These are phyloP conservation scores for Debaryomyces psychrophilus DNA, from an alignment of 1,139 yeast species.

Conservation along the genomic window DNA sequence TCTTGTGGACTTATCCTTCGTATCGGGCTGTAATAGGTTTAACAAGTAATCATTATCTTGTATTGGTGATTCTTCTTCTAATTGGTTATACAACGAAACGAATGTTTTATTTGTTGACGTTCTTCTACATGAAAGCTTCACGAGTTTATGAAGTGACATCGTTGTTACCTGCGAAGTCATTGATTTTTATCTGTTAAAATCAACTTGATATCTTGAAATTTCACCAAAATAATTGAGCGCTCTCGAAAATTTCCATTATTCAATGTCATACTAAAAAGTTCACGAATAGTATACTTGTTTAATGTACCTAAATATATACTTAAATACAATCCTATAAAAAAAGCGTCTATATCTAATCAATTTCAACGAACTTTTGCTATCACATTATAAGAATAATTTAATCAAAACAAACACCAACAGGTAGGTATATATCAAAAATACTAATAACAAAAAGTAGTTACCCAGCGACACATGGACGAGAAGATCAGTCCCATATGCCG, in stretches of 20 bases:
- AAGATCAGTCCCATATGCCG: background rate
- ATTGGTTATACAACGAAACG: slow-evolving; percentile 22
- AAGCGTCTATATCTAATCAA: slow-evolving; percentile 1
- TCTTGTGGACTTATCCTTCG: background rate
- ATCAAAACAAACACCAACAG: background rate
- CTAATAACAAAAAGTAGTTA: background rate
- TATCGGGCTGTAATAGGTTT: slow-evolving; percentile 18
- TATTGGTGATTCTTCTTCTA: slow-evolving; percentile 17
- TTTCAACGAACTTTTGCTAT: background rate
- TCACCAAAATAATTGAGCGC: background rate
- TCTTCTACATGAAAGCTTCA: slow-evolving; percentile 19
- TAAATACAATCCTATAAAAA: slow-evolving; percentile 3
- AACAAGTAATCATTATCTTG: slow-evolving; percentile 19
- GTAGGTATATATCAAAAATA: background rate
- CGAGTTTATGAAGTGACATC: slow-evolving; percentile 19
- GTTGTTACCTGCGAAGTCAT: slow-evolving; percentile 3
- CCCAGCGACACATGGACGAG: background rate
- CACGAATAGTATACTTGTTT: background rate
- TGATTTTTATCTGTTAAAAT: background rate
- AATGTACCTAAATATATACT: too few relatives aligned
- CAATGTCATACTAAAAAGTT: background rate
- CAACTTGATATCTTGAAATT: background rate
- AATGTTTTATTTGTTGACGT: slow-evolving; percentile 22
- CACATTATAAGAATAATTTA: background rate
- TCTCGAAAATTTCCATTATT: background rate